Base-by-base conservation (phyloP, 108 stramenopile species). In the Cyclotella kingstonii region DNA sequence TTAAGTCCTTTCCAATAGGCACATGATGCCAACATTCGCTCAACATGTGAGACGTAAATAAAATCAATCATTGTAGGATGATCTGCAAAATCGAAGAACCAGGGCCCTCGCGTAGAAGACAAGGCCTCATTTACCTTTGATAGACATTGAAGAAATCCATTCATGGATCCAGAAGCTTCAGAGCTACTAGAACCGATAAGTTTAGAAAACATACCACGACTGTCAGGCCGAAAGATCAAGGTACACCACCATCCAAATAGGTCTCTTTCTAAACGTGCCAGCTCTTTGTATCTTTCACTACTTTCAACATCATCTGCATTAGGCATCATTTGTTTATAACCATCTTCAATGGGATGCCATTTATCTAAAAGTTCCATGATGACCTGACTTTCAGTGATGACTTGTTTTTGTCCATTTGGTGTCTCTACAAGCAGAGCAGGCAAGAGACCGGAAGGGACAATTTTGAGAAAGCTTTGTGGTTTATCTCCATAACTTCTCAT, bases 401-500 rank as follows among this genome's bases (percentile, higher is more conserved):
- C 78, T 61, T 81, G 76, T 41, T 80, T 75, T 27, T 81, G 61
- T 61, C 83, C 79, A 81, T 78, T 60, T 28, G 66, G 52, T 48
- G 60, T 75, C 44, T 86, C 85, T 5, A 95, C 84, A 58, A 89
- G 80, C 23, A 97, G 66, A 9, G 94, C 96, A 25, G 96, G 96
- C 18, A 97, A 74, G 31, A 97, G 47, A 0, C 96, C 96, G 22
- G 70, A 84, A 1, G 93, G 96, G 11, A 96, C 95, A 68, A 84
- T 89, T 15, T 67, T 75, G 23, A 93, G 68, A 58, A 93, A 97
- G 31, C 68, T 64, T 12, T 70, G 43, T 9, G 96, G 94, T 57
- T 97, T 97, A 61, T 95, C 96, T 5, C 96, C 96, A 61, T 97
- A 97, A 29, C 73, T 78, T 58, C 96, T 58, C 96, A 97, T 97